Percentiles rank a stretch among this genome's conserved stretches.
These are phyloP conservation scores for Annulohypoxylon maeteangense DNA, from an alignment of 495 filamentous ascomycete species.

Conservation along the genomic window DNA sequence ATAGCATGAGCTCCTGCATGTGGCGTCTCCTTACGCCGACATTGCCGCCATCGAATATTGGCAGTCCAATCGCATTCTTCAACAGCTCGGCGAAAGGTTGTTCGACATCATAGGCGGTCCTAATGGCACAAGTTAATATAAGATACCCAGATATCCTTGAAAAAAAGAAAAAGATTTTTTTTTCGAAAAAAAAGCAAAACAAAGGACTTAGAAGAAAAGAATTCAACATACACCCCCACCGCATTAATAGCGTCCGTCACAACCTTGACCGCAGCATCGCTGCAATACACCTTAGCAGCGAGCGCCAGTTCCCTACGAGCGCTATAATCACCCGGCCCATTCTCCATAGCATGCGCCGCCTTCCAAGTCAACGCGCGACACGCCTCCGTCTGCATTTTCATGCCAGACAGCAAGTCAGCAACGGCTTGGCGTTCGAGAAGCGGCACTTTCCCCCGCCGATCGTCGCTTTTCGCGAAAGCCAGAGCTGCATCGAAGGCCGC, in stretches of 20 bases:
- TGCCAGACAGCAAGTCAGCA: constrained; percentile 61
- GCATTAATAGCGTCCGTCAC: constrained; percentile 61
- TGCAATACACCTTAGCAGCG: constrained; percentile 64
- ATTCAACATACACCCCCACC: constrained; percentile 58
- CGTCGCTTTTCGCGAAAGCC: constrained; percentile 58
- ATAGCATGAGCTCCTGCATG: constrained; percentile 60
- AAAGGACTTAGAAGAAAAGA: too few species aligned
- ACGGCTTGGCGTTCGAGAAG: constrained; percentile 61
- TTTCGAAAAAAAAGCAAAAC: neutral
- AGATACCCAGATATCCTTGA: too few species aligned
- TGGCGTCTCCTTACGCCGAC: constrained; percentile 64
- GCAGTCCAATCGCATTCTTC: constrained; percentile 61
- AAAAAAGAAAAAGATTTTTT: too few species aligned
- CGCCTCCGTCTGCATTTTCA: constrained; percentile 66
- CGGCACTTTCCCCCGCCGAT: constrained; percentile 53
- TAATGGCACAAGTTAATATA: constrained; percentile 17
- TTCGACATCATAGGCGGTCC: constrained; percentile 56
- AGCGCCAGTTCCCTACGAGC: constrained; percentile 57
- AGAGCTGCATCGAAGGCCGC: constrained; percentile 64
- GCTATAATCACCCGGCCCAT: constrained; percentile 53
- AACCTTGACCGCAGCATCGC: constrained; percentile 58
- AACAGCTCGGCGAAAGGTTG: constrained; percentile 59
- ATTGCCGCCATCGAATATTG: constrained; percentile 68
- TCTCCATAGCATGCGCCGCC: constrained; percentile 55
- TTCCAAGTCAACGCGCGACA: constrained; percentile 64